A percentile compares a stretch with the other conserved stretches of the same genome.
Conservation (phyloP, 2,329 filamentous ascomycete species). For the Talaromyces sp. region DNA sequence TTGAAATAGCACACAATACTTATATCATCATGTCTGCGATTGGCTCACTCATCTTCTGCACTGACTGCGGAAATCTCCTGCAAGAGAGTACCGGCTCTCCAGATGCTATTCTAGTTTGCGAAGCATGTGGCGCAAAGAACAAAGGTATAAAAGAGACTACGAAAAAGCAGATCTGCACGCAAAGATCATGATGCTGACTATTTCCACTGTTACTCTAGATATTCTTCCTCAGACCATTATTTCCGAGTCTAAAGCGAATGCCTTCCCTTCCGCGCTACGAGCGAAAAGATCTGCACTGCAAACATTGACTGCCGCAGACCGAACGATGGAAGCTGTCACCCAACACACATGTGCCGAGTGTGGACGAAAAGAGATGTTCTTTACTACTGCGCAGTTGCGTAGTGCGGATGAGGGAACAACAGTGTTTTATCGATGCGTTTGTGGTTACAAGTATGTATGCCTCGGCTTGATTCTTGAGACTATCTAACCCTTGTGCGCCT, state of each 20-base stretch:
- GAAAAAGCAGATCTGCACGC: background rate
- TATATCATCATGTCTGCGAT: slow-evolving; percentile 69
- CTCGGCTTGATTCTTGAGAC: background rate
- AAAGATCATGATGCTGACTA: background rate
- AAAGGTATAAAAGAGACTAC: slow-evolving; percentile 57
- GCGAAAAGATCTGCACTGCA: slow-evolving; percentile 84
- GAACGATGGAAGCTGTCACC: slow-evolving; percentile 66
- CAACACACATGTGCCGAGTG: slow-evolving; percentile 73
- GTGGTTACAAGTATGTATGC: slow-evolving; percentile 67
- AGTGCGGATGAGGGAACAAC: slow-evolving; percentile 94
- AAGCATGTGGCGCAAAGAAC: slow-evolving; percentile 79
- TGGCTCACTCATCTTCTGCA: slow-evolving; percentile 88
- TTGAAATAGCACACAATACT: background rate
- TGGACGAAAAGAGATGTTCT: slow-evolving; percentile 75
- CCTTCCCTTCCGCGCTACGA: slow-evolving; percentile 85
- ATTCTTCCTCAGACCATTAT: slow-evolving; percentile 69
- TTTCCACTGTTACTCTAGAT: slow-evolving; percentile 47
- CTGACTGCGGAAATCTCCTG: slow-evolving; percentile 83
- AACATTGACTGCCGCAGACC: slow-evolving; percentile 69
- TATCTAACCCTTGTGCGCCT: slow-evolving; percentile 11
- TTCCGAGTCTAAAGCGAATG: slow-evolving; percentile 79
- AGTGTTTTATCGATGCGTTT: slow-evolving; percentile 84
- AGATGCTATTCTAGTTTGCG: slow-evolving; percentile 73
- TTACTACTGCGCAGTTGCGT: slow-evolving; percentile 76
- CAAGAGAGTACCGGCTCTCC: slow-evolving; percentile 72